Conservation (phyloP, 345 rosid species). For the Eucalyptus pauciflora region DNA sequence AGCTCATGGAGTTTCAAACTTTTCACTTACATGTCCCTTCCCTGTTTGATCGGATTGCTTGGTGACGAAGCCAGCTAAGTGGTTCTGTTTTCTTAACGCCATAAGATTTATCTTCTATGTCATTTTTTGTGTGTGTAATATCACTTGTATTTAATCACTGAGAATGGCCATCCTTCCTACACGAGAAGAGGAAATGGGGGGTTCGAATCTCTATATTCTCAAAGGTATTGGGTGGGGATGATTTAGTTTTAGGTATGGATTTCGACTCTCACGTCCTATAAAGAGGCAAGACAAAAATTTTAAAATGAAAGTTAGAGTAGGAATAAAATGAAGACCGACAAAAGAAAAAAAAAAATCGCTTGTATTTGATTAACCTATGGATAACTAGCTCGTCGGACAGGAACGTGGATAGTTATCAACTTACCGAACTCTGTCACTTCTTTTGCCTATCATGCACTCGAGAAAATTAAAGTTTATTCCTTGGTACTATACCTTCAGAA, state of each 20-base stretch:
- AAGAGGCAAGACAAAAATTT: rapidly evolving
- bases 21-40: not conserved
- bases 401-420: not conserved
- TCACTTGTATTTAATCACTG: not conserved
- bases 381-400: not conserved
- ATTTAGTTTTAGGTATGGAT: rapidly evolving
- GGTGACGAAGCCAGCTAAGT: not conserved
- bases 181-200: too few species aligned
- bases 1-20: not conserved
- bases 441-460: not conserved
- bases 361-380: not conserved
- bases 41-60: not conserved
- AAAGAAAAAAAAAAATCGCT: rapidly evolving
- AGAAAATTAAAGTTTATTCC: not conserved
- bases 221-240: rapidly evolving
- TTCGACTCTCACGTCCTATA: rapidly evolving
- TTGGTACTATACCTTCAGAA: not conserved
- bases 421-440: not conserved
- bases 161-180: rapidly evolving
- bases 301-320: rapidly evolving
- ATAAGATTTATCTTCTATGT: not conserved
- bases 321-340: rapidly evolving
- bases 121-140: not conserved
- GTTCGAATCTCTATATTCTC: rapidly evolving
- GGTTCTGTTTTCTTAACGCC: not conserved